A percentile compares a stretch with the other conserved stretches of the same genome.
These are phyloP conservation scores for Pelargonium nanum DNA, from an alignment of 345 rosid species.

Conservation along the genomic window DNA sequence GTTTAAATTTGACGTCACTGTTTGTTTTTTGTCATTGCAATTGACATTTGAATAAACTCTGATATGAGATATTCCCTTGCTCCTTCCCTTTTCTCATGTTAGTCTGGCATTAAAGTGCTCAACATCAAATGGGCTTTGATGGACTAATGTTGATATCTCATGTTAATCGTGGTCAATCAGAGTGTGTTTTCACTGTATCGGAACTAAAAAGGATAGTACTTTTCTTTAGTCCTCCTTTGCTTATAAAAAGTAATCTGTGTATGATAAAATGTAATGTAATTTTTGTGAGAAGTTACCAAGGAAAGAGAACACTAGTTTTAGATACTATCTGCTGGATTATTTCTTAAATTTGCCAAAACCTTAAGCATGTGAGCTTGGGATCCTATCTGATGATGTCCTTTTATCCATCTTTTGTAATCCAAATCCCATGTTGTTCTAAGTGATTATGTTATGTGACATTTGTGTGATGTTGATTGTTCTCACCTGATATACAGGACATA, in stretches of 20 bases:
- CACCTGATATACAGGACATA: too few relatives aligned
- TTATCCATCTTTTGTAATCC: not conserved
- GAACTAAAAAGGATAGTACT: not conserved
- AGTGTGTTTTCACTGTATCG: too few relatives aligned
- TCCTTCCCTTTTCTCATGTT: not conserved
- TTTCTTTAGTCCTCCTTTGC: not conserved
- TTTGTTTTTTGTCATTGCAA: not conserved
- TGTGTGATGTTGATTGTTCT: too few relatives aligned
- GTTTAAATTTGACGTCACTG: too few relatives aligned
- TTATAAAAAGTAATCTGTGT: too few relatives aligned
- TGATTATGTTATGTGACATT: too few relatives aligned
- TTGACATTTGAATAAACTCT: not conserved
- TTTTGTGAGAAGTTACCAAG: not conserved
- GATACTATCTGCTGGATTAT: not conserved
- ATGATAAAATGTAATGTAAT: too few relatives aligned
- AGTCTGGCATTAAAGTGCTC: not conserved
- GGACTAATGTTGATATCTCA: not conserved
- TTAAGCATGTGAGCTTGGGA: not conserved
- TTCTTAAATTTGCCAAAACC: not conserved
- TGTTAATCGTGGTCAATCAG: not conserved
- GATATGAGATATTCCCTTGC: too few relatives aligned
- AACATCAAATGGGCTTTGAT: too few relatives aligned
- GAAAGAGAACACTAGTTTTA: not conserved
- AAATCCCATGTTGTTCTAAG: not conserved
- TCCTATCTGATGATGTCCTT: too few relatives aligned